Percentiles rank a stretch among this genome's conserved stretches.
Conservation (phyloP, 805 yeast species). For the Cyberlindnera americana region DNA sequence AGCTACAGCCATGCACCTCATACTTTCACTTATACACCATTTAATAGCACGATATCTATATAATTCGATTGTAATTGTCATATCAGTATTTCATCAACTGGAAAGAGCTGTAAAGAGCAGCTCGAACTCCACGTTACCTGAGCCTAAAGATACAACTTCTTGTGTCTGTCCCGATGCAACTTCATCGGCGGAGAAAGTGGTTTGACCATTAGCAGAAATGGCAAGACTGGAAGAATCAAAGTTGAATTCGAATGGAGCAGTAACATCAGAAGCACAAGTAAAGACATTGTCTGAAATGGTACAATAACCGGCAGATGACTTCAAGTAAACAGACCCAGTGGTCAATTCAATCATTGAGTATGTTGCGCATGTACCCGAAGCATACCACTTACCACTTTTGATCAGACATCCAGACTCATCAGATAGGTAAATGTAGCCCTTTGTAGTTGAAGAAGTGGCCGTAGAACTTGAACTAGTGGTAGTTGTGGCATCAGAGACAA, state of each 20-base stretch:
- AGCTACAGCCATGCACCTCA: no score
- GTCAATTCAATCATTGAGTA: slow-evolving; percentile 41
- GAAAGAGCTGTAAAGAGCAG: slow-evolving; percentile 3
- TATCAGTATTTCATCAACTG: no score
- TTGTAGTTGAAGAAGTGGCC: slow-evolving; percentile 22
- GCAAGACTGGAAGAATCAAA: slow-evolving; percentile 9
- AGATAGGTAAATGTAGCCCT: slow-evolving; percentile 48
- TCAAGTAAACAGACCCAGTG: slow-evolving; percentile 53
- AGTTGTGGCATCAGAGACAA: neutral
- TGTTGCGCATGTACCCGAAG: slow-evolving; percentile 80
- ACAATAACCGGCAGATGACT: slow-evolving; percentile 74
- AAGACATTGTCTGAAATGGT: slow-evolving; percentile 35
- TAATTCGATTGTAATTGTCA: no score
- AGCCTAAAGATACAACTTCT: slow-evolving; percentile 8
- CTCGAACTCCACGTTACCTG: slow-evolving; percentile 7
- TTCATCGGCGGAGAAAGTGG: slow-evolving; percentile 15
- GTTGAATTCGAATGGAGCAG: slow-evolving; percentile 33
- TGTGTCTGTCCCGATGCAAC: slow-evolving; percentile 8
- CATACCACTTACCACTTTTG: slow-evolving; percentile 82
- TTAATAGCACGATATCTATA: no score
- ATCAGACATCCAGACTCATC: slow-evolving; percentile 73
- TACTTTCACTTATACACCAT: no score
- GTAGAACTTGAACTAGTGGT: slow-evolving; percentile 26
- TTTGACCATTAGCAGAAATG: slow-evolving; percentile 16
- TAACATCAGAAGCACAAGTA: slow-evolving; percentile 52